These are phyloP conservation scores for Leptomonas pyrrhocoris DNA, from an alignment of 208 protist species.

Conservation along the genomic window DNA sequence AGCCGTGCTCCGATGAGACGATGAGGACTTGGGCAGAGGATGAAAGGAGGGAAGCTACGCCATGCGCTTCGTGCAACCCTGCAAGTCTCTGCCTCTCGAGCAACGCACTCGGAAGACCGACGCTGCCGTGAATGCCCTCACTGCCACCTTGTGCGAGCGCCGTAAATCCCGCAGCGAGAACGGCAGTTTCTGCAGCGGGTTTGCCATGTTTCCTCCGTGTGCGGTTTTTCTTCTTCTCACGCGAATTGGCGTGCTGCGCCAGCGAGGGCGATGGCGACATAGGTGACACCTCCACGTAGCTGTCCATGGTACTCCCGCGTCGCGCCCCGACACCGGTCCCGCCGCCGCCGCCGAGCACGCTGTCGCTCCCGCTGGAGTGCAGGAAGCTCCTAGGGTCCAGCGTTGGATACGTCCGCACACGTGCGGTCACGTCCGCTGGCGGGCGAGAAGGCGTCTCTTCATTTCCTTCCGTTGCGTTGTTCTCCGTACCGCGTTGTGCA, in stretches of 20 bases:
- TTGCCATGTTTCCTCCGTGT: not conserved
- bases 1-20: not conserved
- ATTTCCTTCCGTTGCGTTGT: no score
- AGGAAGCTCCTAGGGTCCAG: slow-evolving; percentile 15
- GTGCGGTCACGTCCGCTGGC: not conserved
- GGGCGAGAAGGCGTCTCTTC: not conserved
- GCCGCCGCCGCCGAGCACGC: slow-evolving; percentile 4
- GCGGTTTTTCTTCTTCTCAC: no score
- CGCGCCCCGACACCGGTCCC: not conserved
- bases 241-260: not conserved
- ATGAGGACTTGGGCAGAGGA: slow-evolving; percentile 8
- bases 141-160: not conserved
- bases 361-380: slow-evolving; percentile 5
- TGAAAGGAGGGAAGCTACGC: not conserved
- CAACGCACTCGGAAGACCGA: not conserved
- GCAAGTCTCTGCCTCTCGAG: not conserved
- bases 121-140: not conserved
- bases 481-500: not conserved
- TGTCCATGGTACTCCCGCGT: slow-evolving; percentile 14
- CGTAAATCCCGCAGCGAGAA: no score
- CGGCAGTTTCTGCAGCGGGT: no score
- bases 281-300: slow-evolving; percentile 23
- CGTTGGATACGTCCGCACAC: not conserved
- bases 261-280: slow-evolving; percentile 12
- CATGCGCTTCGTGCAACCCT: not conserved